A percentile compares a stretch with the other conserved stretches of the same genome.
phyloP scores from a whole-genome alignment of 2,329 filamentous ascomycete species.

The Hirsutella rhossiliensis region DNA sequence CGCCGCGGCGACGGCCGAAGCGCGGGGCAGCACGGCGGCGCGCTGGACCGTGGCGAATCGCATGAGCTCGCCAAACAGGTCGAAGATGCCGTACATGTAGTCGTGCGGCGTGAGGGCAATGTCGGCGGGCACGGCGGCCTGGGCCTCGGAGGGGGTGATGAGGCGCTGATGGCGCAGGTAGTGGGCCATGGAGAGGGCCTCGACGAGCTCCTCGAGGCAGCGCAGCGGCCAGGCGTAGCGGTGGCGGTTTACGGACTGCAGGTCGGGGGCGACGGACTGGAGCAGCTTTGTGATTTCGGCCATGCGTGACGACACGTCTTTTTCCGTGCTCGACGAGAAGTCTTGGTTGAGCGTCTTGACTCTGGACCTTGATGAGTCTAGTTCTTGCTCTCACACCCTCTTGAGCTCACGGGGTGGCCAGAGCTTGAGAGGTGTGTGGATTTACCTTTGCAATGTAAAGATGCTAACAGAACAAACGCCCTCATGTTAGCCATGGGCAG shows the following conservation, averaged over 20 bases:
- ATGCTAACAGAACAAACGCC: slow-evolving; percentile 14
- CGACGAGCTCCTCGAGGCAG: slow-evolving; percentile 88
- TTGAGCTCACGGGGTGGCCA: no score
- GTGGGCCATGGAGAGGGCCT: slow-evolving; percentile 78
- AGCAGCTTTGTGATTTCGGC: slow-evolving; percentile 62
- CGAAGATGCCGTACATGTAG: slow-evolving; percentile 83
- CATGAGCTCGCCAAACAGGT: slow-evolving; percentile 95
- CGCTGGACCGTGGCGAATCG: slow-evolving; percentile 81
- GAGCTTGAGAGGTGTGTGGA: background rate
- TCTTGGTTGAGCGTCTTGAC: slow-evolving; percentile 49
- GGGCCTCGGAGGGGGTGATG: slow-evolving; percentile 53
- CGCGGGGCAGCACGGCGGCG: slow-evolving; percentile 28
- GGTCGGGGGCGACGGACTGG: slow-evolving; percentile 53
- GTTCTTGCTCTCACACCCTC: no score
- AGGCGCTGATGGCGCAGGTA: slow-evolving; percentile 72
- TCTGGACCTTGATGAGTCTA: slow-evolving; percentile 24
- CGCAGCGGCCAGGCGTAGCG: slow-evolving; percentile 73
- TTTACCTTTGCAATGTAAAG: slow-evolving; percentile 26
- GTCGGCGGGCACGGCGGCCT: slow-evolving; percentile 31
- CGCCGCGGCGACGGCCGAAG: background rate
- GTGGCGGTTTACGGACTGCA: slow-evolving; percentile 67
- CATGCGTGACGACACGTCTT: slow-evolving; percentile 59
- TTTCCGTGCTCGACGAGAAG: slow-evolving; percentile 56
- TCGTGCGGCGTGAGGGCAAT: slow-evolving; percentile 67
- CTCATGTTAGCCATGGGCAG: background rate